phyloP scores from a whole-genome alignment of 1,284 basidiomycete genomes.

The Earliella scabrosa region DNA sequence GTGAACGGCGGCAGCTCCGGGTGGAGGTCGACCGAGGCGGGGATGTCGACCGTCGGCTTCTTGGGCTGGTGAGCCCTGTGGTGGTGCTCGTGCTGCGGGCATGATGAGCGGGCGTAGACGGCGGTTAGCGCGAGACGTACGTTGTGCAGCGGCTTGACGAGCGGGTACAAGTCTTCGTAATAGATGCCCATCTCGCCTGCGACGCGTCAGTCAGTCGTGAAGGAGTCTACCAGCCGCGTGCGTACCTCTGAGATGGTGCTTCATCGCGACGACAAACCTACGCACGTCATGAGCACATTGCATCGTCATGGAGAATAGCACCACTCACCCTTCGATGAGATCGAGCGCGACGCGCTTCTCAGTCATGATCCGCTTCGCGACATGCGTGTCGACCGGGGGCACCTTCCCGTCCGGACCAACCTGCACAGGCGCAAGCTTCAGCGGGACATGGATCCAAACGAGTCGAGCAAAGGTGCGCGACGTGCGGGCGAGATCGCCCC shows the following conservation, averaged over 20 bases:
- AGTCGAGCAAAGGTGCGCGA: slow-evolving; percentile 54
- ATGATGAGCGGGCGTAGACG: slow-evolving; percentile 4
- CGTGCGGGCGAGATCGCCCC: slow-evolving; percentile 61
- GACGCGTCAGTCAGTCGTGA: background rate
- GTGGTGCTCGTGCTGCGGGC: slow-evolving; percentile 18
- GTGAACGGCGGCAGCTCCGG: slow-evolving; percentile 2
- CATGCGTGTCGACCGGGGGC: slow-evolving; percentile 41
- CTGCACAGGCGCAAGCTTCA: slow-evolving; percentile 34
- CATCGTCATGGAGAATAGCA: background rate
- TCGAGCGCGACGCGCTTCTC: slow-evolving; percentile 66
- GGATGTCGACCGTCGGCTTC: background rate
- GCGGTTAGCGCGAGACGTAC: slow-evolving; percentile 24
- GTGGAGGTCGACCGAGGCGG: slow-evolving; percentile 1
- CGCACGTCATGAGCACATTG: background rate
- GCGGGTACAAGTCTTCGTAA: slow-evolving; percentile 60
- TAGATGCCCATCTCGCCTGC: slow-evolving; percentile 59
- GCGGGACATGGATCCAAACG: slow-evolving; percentile 68
- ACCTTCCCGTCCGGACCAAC: slow-evolving; percentile 13
- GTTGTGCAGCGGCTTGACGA: slow-evolving; percentile 46
- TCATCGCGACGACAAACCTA: slow-evolving; percentile 62
- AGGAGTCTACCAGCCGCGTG: background rate
- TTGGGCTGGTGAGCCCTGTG: background rate
- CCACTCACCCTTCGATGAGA: slow-evolving; percentile 56
- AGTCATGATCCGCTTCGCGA: slow-evolving; percentile 54
- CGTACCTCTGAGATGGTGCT: slow-evolving; percentile 65